Conservation (phyloP, 257 asterid species). For the Solanum sejunctum region DNA sequence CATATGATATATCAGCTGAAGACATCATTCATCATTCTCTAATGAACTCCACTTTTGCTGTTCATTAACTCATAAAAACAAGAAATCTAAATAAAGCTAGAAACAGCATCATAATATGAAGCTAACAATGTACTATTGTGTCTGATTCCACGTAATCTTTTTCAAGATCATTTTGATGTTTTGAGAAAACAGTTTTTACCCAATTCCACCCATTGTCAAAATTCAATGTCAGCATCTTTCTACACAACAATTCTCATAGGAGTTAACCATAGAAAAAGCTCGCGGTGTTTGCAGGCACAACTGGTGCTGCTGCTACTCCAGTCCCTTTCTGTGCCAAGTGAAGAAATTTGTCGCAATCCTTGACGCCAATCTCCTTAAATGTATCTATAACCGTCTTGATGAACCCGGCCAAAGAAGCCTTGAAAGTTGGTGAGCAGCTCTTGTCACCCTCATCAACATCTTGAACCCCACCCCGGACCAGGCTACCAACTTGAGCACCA, state of each 20-base stretch:
- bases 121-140: background rate
- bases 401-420: slow-evolving; percentile 21
- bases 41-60: too few species aligned
- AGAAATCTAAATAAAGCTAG: background rate
- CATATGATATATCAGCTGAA: too few species aligned
- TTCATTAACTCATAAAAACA: too few species aligned
- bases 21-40: too few species aligned
- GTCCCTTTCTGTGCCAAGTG: slow-evolving; percentile 8
- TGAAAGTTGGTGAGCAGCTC: slow-evolving; percentile 56
- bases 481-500: slow-evolving; percentile 89
- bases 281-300: background rate
- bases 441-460: slow-evolving; percentile 60
- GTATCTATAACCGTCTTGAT: slow-evolving; percentile 32
- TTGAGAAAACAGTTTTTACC: background rate
- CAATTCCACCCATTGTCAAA: background rate
- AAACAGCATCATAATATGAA: background rate
- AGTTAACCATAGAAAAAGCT: background rate
- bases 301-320: background rate
- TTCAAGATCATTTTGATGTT: too few species aligned
- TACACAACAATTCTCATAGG: background rate
- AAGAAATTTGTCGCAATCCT: slow-evolving; percentile 54
- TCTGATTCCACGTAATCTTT: too few species aligned
- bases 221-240: background rate
- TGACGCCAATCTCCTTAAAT: slow-evolving; percentile 40
- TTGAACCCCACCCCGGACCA: slow-evolving; percentile 69